Conservation (phyloP, 1,284 basidiomycete genomes). For the Phellopilus nigrolimitatus region DNA sequence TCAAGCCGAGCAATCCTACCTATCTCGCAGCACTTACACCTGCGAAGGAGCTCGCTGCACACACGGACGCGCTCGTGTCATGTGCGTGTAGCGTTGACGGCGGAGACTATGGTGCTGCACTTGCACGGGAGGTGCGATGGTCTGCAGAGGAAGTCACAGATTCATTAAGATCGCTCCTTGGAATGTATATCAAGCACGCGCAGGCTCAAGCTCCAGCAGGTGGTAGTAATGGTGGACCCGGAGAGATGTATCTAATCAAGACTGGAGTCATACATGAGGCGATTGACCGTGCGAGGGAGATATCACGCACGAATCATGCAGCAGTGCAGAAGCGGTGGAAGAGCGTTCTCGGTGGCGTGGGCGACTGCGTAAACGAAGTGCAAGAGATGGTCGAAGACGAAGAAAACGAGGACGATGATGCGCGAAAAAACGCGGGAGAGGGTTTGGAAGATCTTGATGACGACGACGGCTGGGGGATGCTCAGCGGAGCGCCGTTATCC, state of each 20-base stretch:
- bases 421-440: constrained; percentile 23
- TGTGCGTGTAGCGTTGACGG: constrained; percentile 49
- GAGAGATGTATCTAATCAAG: constrained; percentile 54
- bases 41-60: constrained; percentile 52
- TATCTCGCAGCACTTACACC: constrained; percentile 51
- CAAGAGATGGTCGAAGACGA: constrained; percentile 47
- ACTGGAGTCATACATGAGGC: constrained; percentile 63
- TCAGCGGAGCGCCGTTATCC: constrained; percentile 27
- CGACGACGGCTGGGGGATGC: constrained; percentile 64
- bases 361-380: constrained; percentile 59
- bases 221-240: constrained; percentile 22
- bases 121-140: constrained; percentile 45
- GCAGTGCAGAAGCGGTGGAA: constrained; percentile 57
- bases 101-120: constrained; percentile 44
- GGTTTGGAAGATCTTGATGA: constrained; percentile 33
- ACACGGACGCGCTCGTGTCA: constrained; percentile 52
- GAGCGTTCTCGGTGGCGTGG: constrained; percentile 51
- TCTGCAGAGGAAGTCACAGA: constrained; percentile 43
- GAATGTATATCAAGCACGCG: constrained; percentile 32
- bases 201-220: constrained; percentile 18
- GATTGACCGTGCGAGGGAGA: constrained; percentile 49
- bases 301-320: constrained; percentile 53
- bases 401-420: constrained; percentile 25
- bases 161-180: constrained; percentile 39
- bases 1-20: constrained; percentile 57